These are phyloP conservation scores for Myriosclerotinia curreyana DNA, from an alignment of 2,329 filamentous ascomycete genomes.

Conservation along the genomic window DNA sequence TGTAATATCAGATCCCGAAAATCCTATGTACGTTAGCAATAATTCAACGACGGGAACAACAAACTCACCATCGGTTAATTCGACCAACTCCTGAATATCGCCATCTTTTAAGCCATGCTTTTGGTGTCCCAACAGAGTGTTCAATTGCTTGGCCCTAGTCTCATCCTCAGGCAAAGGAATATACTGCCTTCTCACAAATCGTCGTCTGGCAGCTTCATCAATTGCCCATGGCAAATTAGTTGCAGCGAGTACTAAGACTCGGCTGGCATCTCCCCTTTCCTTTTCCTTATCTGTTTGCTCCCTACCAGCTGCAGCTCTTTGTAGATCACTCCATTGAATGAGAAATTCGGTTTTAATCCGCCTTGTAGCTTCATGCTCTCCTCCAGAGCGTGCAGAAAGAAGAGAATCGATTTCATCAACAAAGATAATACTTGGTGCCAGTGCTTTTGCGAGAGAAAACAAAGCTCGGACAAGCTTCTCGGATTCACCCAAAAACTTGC, in stretches of 20 bases:
- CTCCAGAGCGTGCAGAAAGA: slow-evolving; percentile 76
- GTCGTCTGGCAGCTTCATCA: slow-evolving; percentile 85
- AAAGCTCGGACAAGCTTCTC: slow-evolving; percentile 94
- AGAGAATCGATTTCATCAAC: slow-evolving; percentile 97
- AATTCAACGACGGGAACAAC: not conserved
- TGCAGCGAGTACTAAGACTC: slow-evolving; percentile 89
- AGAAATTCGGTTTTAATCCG: slow-evolving; percentile 97
- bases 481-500: slow-evolving; percentile 92
- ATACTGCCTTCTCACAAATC: slow-evolving; percentile 92
- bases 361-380: slow-evolving; percentile 88
- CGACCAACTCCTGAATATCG: slow-evolving; percentile 73
- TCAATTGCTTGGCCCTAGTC: slow-evolving; percentile 75
- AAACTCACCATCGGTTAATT: slow-evolving; percentile 61
- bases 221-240: slow-evolving; percentile 98
- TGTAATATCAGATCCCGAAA: slow-evolving; percentile 95
- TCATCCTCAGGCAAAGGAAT: slow-evolving; percentile 87
- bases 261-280: slow-evolving; percentile 74
- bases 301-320: slow-evolving; percentile 83
- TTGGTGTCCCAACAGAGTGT: slow-evolving; percentile 78
- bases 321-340: slow-evolving; percentile 94
- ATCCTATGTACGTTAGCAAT: slow-evolving; percentile 56
- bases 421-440: slow-evolving; percentile 95
- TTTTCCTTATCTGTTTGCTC: slow-evolving; percentile 66
- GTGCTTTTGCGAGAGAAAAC: slow-evolving; percentile 81
- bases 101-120: slow-evolving; percentile 61